Percentiles rank a stretch among this genome's conserved stretches.
These are phyloP conservation scores for Polytolypa hystricis DNA, from an alignment of 2,329 filamentous ascomycete genomes.

Conservation along the genomic window DNA sequence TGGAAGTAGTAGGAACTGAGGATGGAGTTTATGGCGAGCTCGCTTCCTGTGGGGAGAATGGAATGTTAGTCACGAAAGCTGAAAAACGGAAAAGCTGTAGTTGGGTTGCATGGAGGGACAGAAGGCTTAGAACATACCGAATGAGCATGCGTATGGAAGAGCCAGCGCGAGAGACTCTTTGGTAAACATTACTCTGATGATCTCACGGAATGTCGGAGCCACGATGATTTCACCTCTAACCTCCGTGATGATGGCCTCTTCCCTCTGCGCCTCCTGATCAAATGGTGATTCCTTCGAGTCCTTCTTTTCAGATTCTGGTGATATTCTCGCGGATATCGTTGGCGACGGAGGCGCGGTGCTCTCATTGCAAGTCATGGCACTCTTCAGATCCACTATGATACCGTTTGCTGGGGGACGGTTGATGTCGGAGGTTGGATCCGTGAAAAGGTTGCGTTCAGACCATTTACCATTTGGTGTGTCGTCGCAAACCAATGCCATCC, in stretches of 20 bases:
- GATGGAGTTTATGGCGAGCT: constrained; percentile 51
- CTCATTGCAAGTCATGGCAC: constrained; percentile 15
- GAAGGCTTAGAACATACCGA: constrained; percentile 33
- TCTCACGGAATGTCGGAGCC: constrained; percentile 52
- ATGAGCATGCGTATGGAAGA: constrained; percentile 48
- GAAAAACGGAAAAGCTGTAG: background rate
- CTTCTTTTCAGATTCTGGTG: constrained; percentile 15
- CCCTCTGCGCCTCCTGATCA: constrained; percentile 37
- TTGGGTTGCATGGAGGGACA: background rate
- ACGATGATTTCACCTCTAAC: constrained; percentile 49
- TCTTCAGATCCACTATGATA: constrained; percentile 22
- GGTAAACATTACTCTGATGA: constrained; percentile 51
- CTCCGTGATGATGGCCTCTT: constrained; percentile 41
- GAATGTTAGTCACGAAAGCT: background rate
- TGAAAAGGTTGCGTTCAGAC: constrained; percentile 56
- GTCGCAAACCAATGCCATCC: constrained; percentile 61
- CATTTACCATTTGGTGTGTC: constrained; percentile 78
- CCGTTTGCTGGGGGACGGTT: constrained; percentile 11
- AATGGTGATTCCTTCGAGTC: background rate
- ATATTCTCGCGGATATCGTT: constrained; percentile 23
- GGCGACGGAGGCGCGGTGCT: constrained; percentile 16
- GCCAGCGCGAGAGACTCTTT: constrained; percentile 43
- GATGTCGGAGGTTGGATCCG: constrained; percentile 25
- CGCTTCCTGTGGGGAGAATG: constrained; percentile 24
- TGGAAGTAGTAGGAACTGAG: constrained; percentile 48